These are phyloP conservation scores for Beauveria varroae DNA, from an alignment of 2,329 filamentous ascomycete species.

Conservation along the genomic window DNA sequence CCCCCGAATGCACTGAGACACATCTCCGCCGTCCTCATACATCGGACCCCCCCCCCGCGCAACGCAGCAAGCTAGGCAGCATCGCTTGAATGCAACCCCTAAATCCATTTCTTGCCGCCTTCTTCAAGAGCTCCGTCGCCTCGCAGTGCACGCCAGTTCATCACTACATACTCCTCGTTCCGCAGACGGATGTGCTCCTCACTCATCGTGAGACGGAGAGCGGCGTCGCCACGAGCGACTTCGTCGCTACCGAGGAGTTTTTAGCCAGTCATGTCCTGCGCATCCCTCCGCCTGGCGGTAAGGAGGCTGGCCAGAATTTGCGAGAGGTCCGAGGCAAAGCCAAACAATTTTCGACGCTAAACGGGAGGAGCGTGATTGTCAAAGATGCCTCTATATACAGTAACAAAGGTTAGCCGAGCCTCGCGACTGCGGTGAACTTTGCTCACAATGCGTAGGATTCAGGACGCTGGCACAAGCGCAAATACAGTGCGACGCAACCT, in stretches of 20 bases:
- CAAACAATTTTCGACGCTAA: slow-evolving; percentile 87
- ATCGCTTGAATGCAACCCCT: slow-evolving; percentile 76
- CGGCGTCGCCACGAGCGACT: slow-evolving; percentile 66
- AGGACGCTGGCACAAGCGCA: slow-evolving; percentile 86
- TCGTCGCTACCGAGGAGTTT: slow-evolving; percentile 87
- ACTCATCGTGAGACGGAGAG: slow-evolving; percentile 83
- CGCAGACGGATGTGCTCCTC: slow-evolving; percentile 84
- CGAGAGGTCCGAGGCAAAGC: slow-evolving; percentile 88
- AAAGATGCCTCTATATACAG: slow-evolving; percentile 91
- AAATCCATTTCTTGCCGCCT: slow-evolving; percentile 97
- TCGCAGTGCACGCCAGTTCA: slow-evolving; percentile 86
- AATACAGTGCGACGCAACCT: slow-evolving; percentile 73
- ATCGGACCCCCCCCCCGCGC: neutral
- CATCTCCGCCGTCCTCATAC: neutral
- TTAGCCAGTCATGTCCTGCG: slow-evolving; percentile 93
- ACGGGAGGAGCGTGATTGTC: slow-evolving; percentile 86
- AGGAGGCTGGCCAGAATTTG: slow-evolving; percentile 54
- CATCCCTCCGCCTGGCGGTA: slow-evolving; percentile 55
- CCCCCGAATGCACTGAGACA: neutral
- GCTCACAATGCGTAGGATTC: slow-evolving; percentile 56
- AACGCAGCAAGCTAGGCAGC: slow-evolving; percentile 1
- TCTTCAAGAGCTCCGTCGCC: slow-evolving; percentile 92
- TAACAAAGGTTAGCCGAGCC: slow-evolving; percentile 70
- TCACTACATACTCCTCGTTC: slow-evolving; percentile 90
- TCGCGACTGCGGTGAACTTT: neutral